Percentiles rank a stretch among this genome's conserved stretches.
Conservation (phyloP, 495 filamentous ascomycete genomes). For the Jackrogersella multiformis region DNA sequence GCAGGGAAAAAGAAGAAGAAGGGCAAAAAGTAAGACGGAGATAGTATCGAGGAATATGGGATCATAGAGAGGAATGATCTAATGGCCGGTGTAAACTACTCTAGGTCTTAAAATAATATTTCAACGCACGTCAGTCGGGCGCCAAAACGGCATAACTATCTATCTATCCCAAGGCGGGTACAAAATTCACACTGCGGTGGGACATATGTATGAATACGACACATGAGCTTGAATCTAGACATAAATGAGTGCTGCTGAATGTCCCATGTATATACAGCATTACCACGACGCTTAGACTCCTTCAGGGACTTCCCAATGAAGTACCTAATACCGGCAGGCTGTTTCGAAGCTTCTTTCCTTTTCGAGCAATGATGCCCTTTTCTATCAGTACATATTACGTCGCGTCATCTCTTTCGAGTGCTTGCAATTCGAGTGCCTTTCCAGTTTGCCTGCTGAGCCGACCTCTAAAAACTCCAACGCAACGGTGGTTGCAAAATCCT, state of each 20-base stretch:
- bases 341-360: slow-evolving; percentile 3
- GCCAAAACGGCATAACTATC: background rate
- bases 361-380: slow-evolving; percentile 17
- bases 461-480: slow-evolving; percentile 36
- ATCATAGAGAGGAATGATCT: background rate
- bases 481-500: slow-evolving; percentile 21
- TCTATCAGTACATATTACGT: slow-evolving; percentile 33
- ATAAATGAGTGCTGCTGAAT: slow-evolving; percentile 28
- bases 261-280: slow-evolving; percentile 33
- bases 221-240: slow-evolving; percentile 7
- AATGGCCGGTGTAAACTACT: background rate
- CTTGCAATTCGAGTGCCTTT: slow-evolving; percentile 22
- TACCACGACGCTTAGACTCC: slow-evolving; percentile 13
- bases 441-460: slow-evolving; percentile 20
- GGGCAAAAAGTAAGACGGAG: slow-evolving; percentile 66
- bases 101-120: background rate
- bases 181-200: background rate
- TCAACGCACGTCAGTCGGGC: background rate
- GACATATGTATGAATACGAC: background rate
- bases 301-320: slow-evolving; percentile 12
- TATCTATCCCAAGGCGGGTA: background rate
- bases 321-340: slow-evolving; percentile 12
- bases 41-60: background rate
- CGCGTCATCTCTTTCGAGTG: slow-evolving; percentile 24
- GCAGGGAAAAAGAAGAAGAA: slow-evolving; percentile 79